Evolutionary conservation across 345 rosid species (phyloP), one percentile per base, ranked within the genome.

Genomic region (Populus deltoides): DNA sequence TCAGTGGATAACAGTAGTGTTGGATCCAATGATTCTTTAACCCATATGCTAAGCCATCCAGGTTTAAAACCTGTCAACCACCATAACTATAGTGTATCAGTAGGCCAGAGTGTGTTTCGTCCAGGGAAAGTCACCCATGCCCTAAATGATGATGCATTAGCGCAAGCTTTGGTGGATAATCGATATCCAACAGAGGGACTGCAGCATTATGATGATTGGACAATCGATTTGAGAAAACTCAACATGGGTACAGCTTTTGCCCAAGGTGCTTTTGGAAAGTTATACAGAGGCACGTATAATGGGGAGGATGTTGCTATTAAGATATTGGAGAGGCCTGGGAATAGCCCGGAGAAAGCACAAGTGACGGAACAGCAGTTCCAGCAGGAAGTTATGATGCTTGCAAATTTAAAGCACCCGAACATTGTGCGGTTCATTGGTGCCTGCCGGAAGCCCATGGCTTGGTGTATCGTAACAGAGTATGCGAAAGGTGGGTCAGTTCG

Each of bases 181-280:
- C 83, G 84, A 49, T 83, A 77, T 53, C 94, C 90, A 45, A 87
- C 89, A 43, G 82, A 86, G 81, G 92, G 94, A 8, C 68, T 90
- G 72, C 78, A 68, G 43, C 78, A 86, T 71, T 90, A 80, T 33
- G 91, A 88, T 63, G 90, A 88, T 41, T 90, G 93, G 93, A 90
- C 91, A 0, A 88, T 88, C 65, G 90, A 90, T 85, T 77, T 90
- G 79, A 86, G 88, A 75, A 90, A 84, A 63, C 93, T 90, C 67
- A 85, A 81, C 62, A 90, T 88, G 89, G 93, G 93, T n/a, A 82
- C 87, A 22, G 89, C 93, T 75, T 90, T 90, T 87, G 93, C 93
- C 5, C 91, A 90, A 84, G 93, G 91, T 36, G 91, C 93, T 51
- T 90, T 88, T 85, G 93, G 93, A 47, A 90, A 88, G 81, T 78